Evolutionary conservation across 169 alveolate genomes (phyloP), one percentile per base, ranked within the genome.

Genomic region (Cryptosporidium muris): DNA sequence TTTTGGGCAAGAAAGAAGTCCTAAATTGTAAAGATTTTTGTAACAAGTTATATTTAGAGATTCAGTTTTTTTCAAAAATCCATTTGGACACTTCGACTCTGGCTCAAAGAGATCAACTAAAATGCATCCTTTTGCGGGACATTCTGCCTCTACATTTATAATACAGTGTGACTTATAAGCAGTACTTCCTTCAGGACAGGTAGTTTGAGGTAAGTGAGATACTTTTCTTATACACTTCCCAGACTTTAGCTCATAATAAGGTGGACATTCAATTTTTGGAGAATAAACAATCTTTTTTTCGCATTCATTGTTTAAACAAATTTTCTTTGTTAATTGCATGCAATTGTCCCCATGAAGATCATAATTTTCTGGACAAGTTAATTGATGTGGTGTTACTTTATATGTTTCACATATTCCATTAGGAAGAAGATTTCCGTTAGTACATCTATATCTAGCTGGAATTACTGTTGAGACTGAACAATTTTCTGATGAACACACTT

Each of bases 221-320:
- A 74, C 36, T 2, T 43, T 74, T 56, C 60, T 74, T 40, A 42
- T 43, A 8, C 82, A 74, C 42, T 45, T 60, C n/a, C 82, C 82
- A 54, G 52, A 43, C 1, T 53, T 58, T 54, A 45, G 45, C 25
- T 51, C 43, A 74, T 74, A 74, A 34, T 74, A 68, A 38, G 14
- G 14, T 2, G 82, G 82, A 14, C 82, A 74, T n/a, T 74, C 74
- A 45, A 74, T 16, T 34, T 47, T 74, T 34, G 82, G 68, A n/a
- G 67, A 58, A 58, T 58, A 74, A 38, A 42, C 12, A 2, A 74
- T 62, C 45, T 58, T 74, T 54, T 74, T 74, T 43, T 74, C 82
- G 48, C 82, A 74, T 42, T 74, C 63, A 60, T 60, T 60, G 60
- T 74, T 74, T 43, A 74, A 58, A 74, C 82, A 74, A 8, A 58